Base-by-base conservation (phyloP, 1,284 basidiomycete species). In the Thecaphora thlaspeos region DNA sequence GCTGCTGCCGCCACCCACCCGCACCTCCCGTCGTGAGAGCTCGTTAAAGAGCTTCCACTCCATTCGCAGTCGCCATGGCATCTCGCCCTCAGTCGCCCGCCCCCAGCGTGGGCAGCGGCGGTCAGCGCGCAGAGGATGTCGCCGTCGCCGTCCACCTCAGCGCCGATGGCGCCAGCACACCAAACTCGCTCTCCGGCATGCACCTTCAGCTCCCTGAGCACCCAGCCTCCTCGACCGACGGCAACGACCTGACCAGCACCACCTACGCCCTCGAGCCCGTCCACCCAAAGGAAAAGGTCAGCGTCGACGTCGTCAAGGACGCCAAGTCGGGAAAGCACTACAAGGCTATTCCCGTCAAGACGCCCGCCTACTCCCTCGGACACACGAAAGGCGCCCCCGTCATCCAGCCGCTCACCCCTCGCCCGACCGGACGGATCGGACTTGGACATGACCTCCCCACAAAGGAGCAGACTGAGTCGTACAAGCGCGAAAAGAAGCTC, bases 251-350 rank as follows among this genome's bases (percentile, higher is more conserved):
- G 37, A 15, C 30, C 28, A 18, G n/a, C 4, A 7, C n/a, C 47
- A 41, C 53, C 23, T 63, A 46, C 44, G 54, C 60, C 37, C 55
- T 70, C 18, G 39, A 40, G 12, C 51, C 46, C 14, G 46, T 70
- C 21, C 30, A 40, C n/a, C 48, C 64, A 4, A n/a, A 53, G 34
- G 56, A 61, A 7, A 24, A 41, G 2, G 54, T 58, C 22, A 23
- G 36, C 10, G 19, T 12, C 2, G 53, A 65, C n/a, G 46, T 68
- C 30, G 49, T 70, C 41, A 57, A 55, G 49, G 68, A 70, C 51
- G 39, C 48, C 41, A 63, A 61, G 46, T 61, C 64, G 18, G 68
- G 68, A 43, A 62, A 65, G 39, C 68, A 68, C 36, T 70, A 70
- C 57, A 58, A 59, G 22, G 65, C 64, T 50, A 45, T 26, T 4